Base-by-base conservation (phyloP, 106 monocot species). In the Ottelia alismoides region DNA sequence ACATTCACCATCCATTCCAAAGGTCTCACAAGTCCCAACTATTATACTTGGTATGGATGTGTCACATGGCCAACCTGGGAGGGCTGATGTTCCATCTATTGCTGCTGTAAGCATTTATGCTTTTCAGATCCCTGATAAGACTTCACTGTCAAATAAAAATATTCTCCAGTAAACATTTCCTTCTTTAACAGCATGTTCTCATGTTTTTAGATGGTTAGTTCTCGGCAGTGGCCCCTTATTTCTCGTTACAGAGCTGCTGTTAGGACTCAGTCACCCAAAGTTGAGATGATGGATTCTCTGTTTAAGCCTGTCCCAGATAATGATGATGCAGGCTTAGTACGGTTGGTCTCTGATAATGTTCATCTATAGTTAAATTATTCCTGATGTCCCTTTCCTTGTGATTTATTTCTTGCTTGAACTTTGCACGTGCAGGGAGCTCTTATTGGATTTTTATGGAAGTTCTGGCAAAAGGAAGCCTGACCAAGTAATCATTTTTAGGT, bases 221-320 rank as follows among this genome's bases (percentile, higher is more conserved):
- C 98, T 9, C 61, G 85, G 17, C 61, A 77, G 30, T 99, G 98
- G 98, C 98, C 98, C 5, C 47, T 72, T 11, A 90, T 99, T 20
- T 90, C 90, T 1, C 61, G 64, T n/a, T 91, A 99, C 43, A 72
- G 98, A 43, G 98, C 90, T 22, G 74, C 72, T 23, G 98, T 99
- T 25, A 69, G 80, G 14, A 79, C 90, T 0, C 98, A 99, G 27
- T 83, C 85, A 1, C 79, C 90, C 0, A 99, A 83, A 35, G 67
- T 78, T 40, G 98, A 99, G 65, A 99, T 99, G 90, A 91, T 99
- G n/a, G 90, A 90, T 52, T 80, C 82, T 21, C 47, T 99, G 7
- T 99, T 90, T 62, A 91, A 82, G 50, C 98, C 90, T 7, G 27
- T 29, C 0, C 19, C 51, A 0, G 65, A 52, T 22, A 60, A 56